A percentile compares a stretch with the other conserved stretches of the same genome.
Conservation (phyloP, 345 rosid species). For the Melaleuca alternifolia region DNA sequence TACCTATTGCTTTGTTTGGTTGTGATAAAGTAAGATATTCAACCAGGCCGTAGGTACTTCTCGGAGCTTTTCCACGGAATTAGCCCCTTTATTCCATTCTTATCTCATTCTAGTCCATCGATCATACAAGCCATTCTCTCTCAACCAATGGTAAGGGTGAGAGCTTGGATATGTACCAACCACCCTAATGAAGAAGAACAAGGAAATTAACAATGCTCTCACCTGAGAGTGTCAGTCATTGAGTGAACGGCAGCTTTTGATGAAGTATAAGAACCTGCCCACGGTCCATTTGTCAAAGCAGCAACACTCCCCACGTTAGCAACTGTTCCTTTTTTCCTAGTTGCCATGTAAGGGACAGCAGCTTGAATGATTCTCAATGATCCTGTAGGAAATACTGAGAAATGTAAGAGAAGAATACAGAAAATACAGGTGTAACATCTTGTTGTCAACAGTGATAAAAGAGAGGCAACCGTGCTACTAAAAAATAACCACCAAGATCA, state of each 20-base stretch:
- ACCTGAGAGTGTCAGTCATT: conserved; percentile 77
- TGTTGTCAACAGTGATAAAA: background rate
- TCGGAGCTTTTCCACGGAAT: background rate
- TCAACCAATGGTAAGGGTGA: background rate
- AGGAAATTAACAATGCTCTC: background rate
- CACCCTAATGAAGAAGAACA: background rate
- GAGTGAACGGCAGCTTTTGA: conserved; percentile 86
- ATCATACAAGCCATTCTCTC: background rate
- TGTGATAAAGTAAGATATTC: background rate
- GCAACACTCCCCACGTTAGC: conserved; percentile 68
- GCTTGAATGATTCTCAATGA: conserved; percentile 78
- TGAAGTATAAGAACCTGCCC: conserved; percentile 79
- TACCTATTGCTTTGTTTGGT: background rate
- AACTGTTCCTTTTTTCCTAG: conserved; percentile 58
- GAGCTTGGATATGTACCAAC: background rate
- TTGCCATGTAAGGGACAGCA: conserved; percentile 78
- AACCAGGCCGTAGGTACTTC: background rate
- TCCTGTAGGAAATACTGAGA: conserved; percentile 18
- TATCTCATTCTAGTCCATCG: background rate
- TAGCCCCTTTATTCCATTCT: background rate
- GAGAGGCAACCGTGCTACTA: background rate
- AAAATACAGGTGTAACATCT: background rate
- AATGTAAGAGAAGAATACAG: background rate
- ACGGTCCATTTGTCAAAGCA: conserved; percentile 51
- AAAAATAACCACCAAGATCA: background rate